phyloP scores from a whole-genome alignment of 257 asterid species.

The Fraxinus pennsylvanica region DNA sequence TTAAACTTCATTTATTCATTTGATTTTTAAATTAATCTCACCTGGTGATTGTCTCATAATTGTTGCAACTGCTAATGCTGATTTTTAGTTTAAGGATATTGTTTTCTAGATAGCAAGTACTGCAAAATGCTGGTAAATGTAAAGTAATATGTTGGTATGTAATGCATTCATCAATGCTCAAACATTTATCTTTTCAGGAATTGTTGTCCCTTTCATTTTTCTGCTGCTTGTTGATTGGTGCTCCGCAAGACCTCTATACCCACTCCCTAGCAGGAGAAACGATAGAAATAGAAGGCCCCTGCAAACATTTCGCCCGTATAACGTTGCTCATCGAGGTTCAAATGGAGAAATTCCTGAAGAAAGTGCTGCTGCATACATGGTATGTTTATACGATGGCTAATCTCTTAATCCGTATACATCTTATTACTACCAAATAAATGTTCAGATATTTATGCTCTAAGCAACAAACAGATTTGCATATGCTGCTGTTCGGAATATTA shows the following conservation, averaged over 20 bases:
- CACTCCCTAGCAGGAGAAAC: conserved; percentile 87
- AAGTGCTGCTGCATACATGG: conserved; percentile 83
- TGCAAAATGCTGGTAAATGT: background rate
- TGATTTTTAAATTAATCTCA: background rate
- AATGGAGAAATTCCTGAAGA: conserved; percentile 98
- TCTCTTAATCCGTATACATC: background rate
- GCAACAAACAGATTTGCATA: background rate
- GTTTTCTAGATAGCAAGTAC: background rate
- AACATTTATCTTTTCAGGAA: conserved; percentile 42
- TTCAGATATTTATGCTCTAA: background rate
- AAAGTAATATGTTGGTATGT: background rate
- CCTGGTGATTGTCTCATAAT: background rate
- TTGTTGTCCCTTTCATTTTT: conserved; percentile 48
- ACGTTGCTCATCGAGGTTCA: conserved; percentile 95
- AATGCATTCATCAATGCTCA: background rate
- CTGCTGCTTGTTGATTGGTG: conserved; percentile 67
- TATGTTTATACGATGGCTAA: conserved; percentile 23
- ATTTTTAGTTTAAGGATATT: background rate
- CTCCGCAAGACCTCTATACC: conserved; percentile 82
- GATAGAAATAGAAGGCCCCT: conserved; percentile 71
- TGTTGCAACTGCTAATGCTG: background rate
- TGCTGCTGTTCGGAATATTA: background rate
- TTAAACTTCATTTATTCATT: no score
- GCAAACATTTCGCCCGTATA: conserved; percentile 84
- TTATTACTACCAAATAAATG: background rate